phyloP scores from a whole-genome alignment of 2,329 filamentous ascomycete genomes.

The Bertia moriformis region DNA sequence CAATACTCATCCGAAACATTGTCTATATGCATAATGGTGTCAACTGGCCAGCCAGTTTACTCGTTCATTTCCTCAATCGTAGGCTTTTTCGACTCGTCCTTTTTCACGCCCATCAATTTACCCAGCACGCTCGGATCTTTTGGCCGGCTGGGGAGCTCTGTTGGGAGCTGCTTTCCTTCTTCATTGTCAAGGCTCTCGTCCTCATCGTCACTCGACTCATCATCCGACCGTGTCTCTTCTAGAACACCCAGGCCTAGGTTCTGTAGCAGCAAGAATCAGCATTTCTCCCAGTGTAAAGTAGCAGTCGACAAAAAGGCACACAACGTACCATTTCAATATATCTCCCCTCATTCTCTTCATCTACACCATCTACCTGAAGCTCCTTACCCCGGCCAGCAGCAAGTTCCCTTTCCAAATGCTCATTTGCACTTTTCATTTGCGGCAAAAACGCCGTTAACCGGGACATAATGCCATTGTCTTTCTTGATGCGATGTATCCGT shows the following conservation, averaged over 20 bases:
- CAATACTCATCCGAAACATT: too few relatives aligned
- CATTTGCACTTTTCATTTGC: slow-evolving; percentile 23
- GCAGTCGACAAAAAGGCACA: slow-evolving; percentile 1
- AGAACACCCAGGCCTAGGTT: slow-evolving; percentile 26
- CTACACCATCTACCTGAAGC: slow-evolving; percentile 13
- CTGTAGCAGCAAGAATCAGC: slow-evolving; percentile 8
- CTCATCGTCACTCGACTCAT: slow-evolving; percentile 2
- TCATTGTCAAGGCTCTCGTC: too few relatives aligned
- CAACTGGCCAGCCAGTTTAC: too few relatives aligned
- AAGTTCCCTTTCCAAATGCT: slow-evolving; percentile 20
- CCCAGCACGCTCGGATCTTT: not conserved
- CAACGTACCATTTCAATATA: slow-evolving; percentile 8
- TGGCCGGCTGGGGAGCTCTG: too few relatives aligned
- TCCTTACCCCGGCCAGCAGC: slow-evolving; percentile 14
- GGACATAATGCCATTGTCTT: slow-evolving; percentile 11
- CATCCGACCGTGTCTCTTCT: slow-evolving; percentile 17
- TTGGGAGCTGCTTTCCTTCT: too few relatives aligned
- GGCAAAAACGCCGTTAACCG: slow-evolving; percentile 23
- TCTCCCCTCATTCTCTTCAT: slow-evolving; percentile 14
- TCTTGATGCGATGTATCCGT: not conserved
- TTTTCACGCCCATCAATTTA: not conserved
- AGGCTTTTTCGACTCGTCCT: not conserved
- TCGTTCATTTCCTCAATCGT: not conserved
- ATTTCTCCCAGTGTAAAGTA: slow-evolving; percentile 2
- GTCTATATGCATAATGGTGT: too few relatives aligned